Conservation (phyloP, 2,329 filamentous ascomycete species). For the Chaetomium sp. region DNA sequence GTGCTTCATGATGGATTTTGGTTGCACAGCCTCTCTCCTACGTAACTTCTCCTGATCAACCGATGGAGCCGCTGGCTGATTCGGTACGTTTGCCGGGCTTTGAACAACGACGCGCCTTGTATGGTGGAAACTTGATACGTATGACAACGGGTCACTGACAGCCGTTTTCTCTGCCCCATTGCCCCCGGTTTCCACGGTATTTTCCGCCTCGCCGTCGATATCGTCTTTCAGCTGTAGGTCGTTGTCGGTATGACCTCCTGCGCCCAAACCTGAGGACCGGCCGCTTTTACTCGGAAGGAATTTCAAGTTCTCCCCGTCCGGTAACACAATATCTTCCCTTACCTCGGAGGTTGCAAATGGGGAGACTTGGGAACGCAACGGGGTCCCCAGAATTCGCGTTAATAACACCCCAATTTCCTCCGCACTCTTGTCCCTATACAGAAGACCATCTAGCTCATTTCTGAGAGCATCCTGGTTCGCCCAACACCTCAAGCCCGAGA, state of each 20-base stretch:
- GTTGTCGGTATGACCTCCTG: background rate
- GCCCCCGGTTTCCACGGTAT: background rate
- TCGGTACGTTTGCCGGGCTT: constrained; percentile 19
- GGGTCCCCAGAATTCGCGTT: background rate
- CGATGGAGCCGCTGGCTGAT: constrained; percentile 16
- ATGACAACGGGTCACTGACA: background rate
- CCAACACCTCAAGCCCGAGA: constrained; percentile 13
- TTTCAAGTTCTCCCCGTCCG: background rate
- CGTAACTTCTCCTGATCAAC: constrained; percentile 22
- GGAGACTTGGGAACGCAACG: background rate
- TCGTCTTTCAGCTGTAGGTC: background rate
- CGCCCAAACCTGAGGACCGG: background rate
- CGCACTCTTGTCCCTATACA: background rate
- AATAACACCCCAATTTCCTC: constrained; percentile 9
- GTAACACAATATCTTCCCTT: background rate
- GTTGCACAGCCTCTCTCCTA: constrained; percentile 18
- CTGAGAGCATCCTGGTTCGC: constrained; percentile 5
- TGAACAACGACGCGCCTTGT: constrained; percentile 19
- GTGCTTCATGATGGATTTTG: constrained; percentile 23
- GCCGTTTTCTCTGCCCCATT: background rate
- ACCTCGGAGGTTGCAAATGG: background rate
- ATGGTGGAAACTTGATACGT: constrained; percentile 3
- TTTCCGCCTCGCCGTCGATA: too few relatives aligned
- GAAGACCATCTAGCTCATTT: background rate
- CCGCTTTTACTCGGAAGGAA: background rate